Conservation (phyloP, 139 green algal genomes). For the Coccomyxa sp. region DNA sequence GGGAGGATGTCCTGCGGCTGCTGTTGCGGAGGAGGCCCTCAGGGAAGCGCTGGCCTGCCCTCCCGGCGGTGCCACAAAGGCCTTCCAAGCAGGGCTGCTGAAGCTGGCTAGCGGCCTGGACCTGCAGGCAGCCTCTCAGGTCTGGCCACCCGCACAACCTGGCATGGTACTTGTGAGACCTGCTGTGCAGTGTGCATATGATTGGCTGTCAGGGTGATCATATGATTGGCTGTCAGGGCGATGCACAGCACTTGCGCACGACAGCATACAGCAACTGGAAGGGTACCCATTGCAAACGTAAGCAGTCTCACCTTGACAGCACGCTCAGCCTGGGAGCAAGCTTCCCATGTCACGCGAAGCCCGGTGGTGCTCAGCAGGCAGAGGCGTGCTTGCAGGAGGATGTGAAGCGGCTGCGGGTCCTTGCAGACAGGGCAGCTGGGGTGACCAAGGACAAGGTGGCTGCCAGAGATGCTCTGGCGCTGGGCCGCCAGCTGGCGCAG, state of each 20-base stretch:
- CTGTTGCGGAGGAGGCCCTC: conserved; percentile 24
- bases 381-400: not conserved
- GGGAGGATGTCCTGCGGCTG: too few species aligned
- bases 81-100: conserved; percentile 31
- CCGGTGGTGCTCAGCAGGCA: not conserved
- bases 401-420: not conserved
- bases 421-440: too few species aligned
- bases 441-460: not conserved
- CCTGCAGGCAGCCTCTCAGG: not conserved
- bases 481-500: not conserved
- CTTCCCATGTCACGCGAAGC: not conserved
- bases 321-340: not conserved
- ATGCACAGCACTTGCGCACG: not conserved
- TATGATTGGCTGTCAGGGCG: not conserved
- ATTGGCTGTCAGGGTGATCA: not conserved
- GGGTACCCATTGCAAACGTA: not conserved
- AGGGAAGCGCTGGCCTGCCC: conserved; percentile 24
- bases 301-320: too few species aligned
- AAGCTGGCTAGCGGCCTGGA: conserved; percentile 5
- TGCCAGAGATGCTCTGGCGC: not conserved
- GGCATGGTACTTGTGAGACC: not conserved
- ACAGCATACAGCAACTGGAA: not conserved
- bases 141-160: not conserved
- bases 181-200: too few species aligned
- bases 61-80: conserved; percentile 15